Conservation (phyloP, 306 rosid species). For the Purshia tridentata region DNA sequence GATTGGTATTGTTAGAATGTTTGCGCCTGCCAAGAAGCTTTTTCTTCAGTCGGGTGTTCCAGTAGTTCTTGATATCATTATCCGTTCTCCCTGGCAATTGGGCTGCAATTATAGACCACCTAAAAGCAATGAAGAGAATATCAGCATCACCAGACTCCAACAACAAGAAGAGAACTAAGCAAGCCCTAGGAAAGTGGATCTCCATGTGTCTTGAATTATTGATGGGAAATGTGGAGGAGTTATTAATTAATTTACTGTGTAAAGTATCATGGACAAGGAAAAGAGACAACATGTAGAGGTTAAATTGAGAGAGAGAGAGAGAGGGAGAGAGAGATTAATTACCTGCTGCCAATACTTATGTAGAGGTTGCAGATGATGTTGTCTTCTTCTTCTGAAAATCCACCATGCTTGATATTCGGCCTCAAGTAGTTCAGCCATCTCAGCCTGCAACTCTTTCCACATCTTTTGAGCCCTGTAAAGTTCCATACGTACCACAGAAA, state of each 20-base stretch:
- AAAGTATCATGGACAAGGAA: constrained; percentile 41
- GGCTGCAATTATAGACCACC: constrained; percentile 99
- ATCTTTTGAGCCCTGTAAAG: constrained; percentile 84
- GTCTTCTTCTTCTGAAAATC: constrained; percentile 99
- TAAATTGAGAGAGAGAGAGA: constrained; percentile 15
- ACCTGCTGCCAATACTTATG: constrained; percentile 99
- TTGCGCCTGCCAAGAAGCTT: constrained; percentile 84
- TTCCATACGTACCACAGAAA: not conserved
- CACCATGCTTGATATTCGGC: constrained; percentile 97
- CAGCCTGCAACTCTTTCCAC: constrained; percentile 95
- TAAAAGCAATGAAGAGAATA: constrained; percentile 28
- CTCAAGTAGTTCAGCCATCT: constrained; percentile 96
- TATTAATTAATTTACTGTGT: not conserved
- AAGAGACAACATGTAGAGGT: constrained; percentile 52
- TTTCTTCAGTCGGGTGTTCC: constrained; percentile 96
- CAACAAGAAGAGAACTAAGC: constrained; percentile 19
- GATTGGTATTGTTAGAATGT: constrained; percentile 39
- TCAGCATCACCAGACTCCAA: constrained; percentile 25
- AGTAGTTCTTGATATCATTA: constrained; percentile 93
- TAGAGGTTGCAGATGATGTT: constrained; percentile 90
- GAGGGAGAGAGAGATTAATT: constrained; percentile 10
- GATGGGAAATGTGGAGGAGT: not conserved
- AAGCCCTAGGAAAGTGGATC: constrained; percentile 12
- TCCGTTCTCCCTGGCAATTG: constrained; percentile 99
- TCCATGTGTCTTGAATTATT: not conserved